A percentile compares a stretch with the other conserved stretches of the same genome.
phyloP scores from a whole-genome alignment of 305 asterid species.

The Rubia balearica region DNA sequence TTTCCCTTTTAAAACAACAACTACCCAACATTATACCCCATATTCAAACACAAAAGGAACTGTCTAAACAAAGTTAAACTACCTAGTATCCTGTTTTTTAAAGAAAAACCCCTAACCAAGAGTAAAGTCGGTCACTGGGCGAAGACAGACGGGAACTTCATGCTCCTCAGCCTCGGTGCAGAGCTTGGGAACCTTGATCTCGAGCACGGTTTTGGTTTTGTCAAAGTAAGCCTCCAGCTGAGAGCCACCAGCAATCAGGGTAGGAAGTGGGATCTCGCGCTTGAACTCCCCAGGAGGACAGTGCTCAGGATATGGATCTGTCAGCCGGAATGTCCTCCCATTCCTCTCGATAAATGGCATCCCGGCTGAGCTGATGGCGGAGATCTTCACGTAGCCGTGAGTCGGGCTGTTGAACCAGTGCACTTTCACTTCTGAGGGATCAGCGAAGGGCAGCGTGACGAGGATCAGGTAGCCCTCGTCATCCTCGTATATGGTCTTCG shows the following conservation, averaged over 20 bases:
- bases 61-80: not conserved
- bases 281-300: slow-evolving; percentile 32
- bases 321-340: slow-evolving; percentile 22
- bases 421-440: slow-evolving; percentile 27
- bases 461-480: slow-evolving; percentile 25
- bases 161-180: slow-evolving; percentile 28
- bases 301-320: slow-evolving; percentile 27
- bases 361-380: slow-evolving; percentile 21
- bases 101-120: slow-evolving; percentile 1
- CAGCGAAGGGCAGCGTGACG: slow-evolving; percentile 23
- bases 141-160: slow-evolving; percentile 29
- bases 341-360: slow-evolving; percentile 22
- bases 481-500: slow-evolving; percentile 28
- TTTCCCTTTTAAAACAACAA: not conserved
- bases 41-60: not conserved
- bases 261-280: slow-evolving; percentile 23
- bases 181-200: slow-evolving; percentile 25
- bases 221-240: slow-evolving; percentile 29
- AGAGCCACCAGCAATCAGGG: slow-evolving; percentile 26
- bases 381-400: slow-evolving; percentile 25
- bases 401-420: slow-evolving; percentile 27
- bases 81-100: not conserved
- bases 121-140: slow-evolving; percentile 14
- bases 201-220: slow-evolving; percentile 22
- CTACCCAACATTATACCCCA: not conserved